A percentile compares a stretch with the other conserved stretches of the same genome.
Conservation (phyloP, 2,329 filamentous ascomycete species). For the Colletotrichum sp. region DNA sequence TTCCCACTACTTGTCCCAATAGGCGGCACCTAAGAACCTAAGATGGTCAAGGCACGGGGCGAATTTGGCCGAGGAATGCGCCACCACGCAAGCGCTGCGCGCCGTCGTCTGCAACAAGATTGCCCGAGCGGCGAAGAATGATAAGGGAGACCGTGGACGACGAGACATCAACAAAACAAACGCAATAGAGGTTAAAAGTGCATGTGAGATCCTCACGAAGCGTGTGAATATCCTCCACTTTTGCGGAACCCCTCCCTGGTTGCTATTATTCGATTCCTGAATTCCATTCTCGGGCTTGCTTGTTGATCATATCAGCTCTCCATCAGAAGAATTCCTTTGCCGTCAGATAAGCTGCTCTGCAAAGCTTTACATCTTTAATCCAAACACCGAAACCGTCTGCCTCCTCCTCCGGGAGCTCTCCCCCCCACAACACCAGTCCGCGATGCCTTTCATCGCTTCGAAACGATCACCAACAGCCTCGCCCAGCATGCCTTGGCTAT, state of each 20-base stretch:
- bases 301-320: background rate
- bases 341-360: background rate
- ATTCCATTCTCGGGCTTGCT: background rate
- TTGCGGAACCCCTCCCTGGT: background rate
- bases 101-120: slow-evolving; percentile 22
- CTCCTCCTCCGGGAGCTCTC: background rate
- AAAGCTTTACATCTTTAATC: background rate
- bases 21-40: background rate
- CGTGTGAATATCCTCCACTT: background rate
- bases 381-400: background rate
- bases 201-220: slow-evolving; percentile 4
- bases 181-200: slow-evolving; percentile 15
- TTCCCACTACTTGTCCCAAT: background rate
- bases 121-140: slow-evolving; percentile 21
- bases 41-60: slow-evolving; percentile 18
- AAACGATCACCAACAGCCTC: slow-evolving; percentile 15
- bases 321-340: background rate
- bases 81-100: slow-evolving; percentile 15
- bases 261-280: background rate
- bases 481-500: slow-evolving; percentile 16
- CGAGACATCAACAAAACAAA: slow-evolving; percentile 21
- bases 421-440: background rate
- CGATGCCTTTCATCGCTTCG: slow-evolving; percentile 20
- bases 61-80: slow-evolving; percentile 19
- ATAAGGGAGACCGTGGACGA: slow-evolving; percentile 14